Base-by-base conservation (phyloP, 2,329 filamentous ascomycete genomes). In the Byssothecium circinans region DNA sequence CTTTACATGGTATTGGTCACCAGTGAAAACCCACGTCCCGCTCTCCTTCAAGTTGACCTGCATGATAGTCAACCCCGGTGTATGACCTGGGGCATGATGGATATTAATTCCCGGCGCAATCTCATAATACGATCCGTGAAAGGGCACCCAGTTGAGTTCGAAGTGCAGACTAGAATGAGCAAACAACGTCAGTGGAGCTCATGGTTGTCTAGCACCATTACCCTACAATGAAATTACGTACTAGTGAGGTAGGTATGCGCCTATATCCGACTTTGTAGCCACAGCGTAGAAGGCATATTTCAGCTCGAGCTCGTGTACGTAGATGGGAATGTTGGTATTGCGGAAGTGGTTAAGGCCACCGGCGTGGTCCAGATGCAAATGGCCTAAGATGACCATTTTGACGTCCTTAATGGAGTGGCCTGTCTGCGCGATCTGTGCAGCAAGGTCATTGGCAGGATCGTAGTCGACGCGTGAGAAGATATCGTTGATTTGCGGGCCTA, bases 271-370 rank as follows among this genome's bases (percentile, higher is more conserved):
- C 37, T 65, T 66, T 7, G 65, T 71, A 3, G 69, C 70, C 7
- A 72, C 69, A 38, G 60, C 57, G 45, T 65, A 71, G 45, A 64
- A 70, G 12, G 70, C 70, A 46, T 71, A 61, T 46, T 71, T 71
- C 22, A 72, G 47, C 45, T 71, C 69, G 19, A 65, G 52, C 45
- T 72, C 68, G 41, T 73, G 69, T 22, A 68, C 67, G 44, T 69
- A 69, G 43, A 72, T 62, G 3, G 65, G 65, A 6, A 72, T 54
- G 11, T 62, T 60, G 14, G 64, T 71, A 37, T 61, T 60, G 30
- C 56, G 54, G 56, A 72, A 71, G 32, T 57, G 56, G 15, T 69
- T 67, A 2, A 71, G 48, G 1, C 68, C 68, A 1, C 69, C 67
- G 0, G 68, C 66, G 39, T 72, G 69, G 40, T 72, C 68, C 30